Evolutionary conservation across 75 land plant species (phyloP).

Genomic region (Selaginella tamariscina): DNA sequence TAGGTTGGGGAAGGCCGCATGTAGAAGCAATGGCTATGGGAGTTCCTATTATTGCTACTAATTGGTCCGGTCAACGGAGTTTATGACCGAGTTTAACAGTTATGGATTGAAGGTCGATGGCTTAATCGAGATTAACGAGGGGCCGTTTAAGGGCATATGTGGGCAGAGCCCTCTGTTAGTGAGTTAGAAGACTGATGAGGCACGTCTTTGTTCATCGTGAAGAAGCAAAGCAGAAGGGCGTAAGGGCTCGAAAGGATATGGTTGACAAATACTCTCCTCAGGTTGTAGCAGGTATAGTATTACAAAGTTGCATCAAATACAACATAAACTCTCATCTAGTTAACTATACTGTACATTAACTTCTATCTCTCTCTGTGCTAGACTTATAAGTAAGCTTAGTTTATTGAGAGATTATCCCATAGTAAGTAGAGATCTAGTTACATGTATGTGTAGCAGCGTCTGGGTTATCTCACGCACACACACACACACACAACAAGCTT

Average conservation of each 20-base stretch:
- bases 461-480: no score
- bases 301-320: no score
- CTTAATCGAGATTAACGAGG: constrained; percentile 57
- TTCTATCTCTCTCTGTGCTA: no score
- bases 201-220: constrained; percentile 33
- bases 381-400: no score
- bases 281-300: no score
- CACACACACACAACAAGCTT: no score
- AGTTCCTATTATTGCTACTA: constrained; percentile 70
- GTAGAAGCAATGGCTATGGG: constrained; percentile 92
- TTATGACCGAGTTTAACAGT: constrained; percentile 48
- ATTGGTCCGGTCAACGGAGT: constrained; percentile 95
- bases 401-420: no score
- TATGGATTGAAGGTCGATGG: constrained; percentile 47
- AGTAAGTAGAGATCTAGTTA: no score
- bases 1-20: constrained; percentile 78
- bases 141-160: constrained; percentile 66
- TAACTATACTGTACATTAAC: no score
- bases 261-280: constrained; percentile 21
- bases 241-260: constrained; percentile 56
- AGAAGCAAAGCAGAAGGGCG: constrained; percentile 51
- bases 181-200: constrained; percentile 39
- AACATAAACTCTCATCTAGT: no score
- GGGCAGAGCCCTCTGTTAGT: constrained; percentile 58
- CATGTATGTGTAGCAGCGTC: no score